Evolutionary conservation across 2,329 filamentous ascomycete species (phyloP), one percentile per base, ranked within the genome.

Genomic region (Whalleya microplaca): DNA sequence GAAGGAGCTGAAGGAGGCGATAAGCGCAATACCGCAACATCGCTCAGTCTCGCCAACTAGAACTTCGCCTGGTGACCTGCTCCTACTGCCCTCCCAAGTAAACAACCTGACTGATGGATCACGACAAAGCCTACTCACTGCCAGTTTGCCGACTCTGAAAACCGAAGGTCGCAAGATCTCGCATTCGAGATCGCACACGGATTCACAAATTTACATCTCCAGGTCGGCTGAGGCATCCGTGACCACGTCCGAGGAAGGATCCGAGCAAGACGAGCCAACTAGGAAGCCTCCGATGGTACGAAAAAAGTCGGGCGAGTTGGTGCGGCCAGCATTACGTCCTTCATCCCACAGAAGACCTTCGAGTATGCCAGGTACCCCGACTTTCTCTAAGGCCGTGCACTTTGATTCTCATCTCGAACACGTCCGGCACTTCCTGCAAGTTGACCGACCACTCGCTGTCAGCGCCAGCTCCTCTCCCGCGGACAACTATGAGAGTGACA

Each of bases 271-370:
- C 73, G 76, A 88, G 53, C 66, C 83, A 58, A 74, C 71, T 61
- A 80, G 78, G 66, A 96, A 95, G 76, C 92, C 93, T n/a, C 87
- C 87, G 51, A 96, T 98, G 86, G 87, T 99, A 10, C 88, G 95
- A 68, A 99, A 99, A 80, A 99, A 99, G 82, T 98, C 95, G 41
- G 95, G 95, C 32, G 95, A 99, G 76, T 83, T 99, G 37, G 95
- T 99, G 55, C 88, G 95, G 66, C 95, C 95, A 12, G 95, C 95
- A 19, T 83, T 99, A 49, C 87, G 95, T 48, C 86, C 89, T 41
- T 81, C 91, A 12, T 90, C 90, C n/a, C 84, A 85, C 63, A 84
- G 91, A 63, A 85, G 95, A 55, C 94, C 94, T 0, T 96, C 91
- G 2, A 98, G 94, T 77, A 96, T 98, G 91, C 95, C 95, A 8